Evolutionary conservation across 169 alveolate species (phyloP).

Genomic region (Ichthyophthirius multifiliis): DNA sequence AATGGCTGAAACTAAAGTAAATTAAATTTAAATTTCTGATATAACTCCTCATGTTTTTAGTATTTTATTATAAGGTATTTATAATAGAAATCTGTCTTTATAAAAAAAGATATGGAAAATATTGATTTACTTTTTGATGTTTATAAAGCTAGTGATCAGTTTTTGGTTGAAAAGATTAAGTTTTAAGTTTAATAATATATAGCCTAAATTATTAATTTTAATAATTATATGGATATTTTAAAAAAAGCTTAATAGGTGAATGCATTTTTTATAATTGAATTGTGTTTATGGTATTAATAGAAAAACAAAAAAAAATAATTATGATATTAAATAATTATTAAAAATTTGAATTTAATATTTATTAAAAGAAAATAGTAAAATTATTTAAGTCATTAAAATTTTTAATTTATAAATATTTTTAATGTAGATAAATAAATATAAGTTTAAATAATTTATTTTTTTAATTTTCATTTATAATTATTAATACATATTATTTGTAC

Average conservation of each 20-base stretch:
- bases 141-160: constrained; percentile 43
- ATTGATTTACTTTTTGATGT: constrained; percentile 44
- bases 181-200: constrained; percentile 15
- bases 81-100: constrained; percentile 43
- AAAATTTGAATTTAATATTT: no score
- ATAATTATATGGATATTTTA: constrained; percentile 7
- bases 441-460: no score
- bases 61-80: constrained; percentile 54
- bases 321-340: no score
- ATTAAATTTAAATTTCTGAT: constrained; percentile 52
- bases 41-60: constrained; percentile 44
- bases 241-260: constrained; percentile 42
- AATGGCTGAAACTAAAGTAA: constrained; percentile 51
- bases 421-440: no score
- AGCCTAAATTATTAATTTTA: constrained; percentile 2
- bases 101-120: constrained; percentile 44
- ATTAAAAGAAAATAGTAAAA: no score
- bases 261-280: constrained; percentile 46
- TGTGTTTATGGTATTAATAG: constrained; percentile 53
- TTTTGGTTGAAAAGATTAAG: constrained; percentile 38
- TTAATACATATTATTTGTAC: no score
- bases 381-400: no score
- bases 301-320: no score
- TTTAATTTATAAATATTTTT: no score
- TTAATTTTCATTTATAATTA: no score